phyloP scores from a whole-genome alignment of 73 alveolate genomes.

The Effrenium voratum region DNA sequence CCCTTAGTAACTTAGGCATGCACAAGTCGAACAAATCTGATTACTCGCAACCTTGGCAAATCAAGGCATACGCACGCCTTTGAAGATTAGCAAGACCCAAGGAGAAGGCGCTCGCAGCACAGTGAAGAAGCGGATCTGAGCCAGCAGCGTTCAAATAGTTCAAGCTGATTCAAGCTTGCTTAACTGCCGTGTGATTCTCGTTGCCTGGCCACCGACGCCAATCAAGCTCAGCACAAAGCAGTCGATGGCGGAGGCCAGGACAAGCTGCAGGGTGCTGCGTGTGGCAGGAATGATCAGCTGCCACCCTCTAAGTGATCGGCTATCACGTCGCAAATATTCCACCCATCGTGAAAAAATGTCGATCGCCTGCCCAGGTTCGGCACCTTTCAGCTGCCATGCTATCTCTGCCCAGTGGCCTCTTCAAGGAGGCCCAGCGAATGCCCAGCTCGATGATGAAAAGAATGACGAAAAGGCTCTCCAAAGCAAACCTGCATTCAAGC shows the following conservation, averaged over 20 bases:
- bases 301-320: slow-evolving; percentile 12
- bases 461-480: slow-evolving; percentile 66
- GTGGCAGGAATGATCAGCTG: not conserved
- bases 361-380: slow-evolving; percentile 43
- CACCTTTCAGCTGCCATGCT: too few species aligned
- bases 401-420: slow-evolving; percentile 1
- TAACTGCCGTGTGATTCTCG: too few species aligned
- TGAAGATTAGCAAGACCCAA: not conserved
- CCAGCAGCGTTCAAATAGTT: too few species aligned
- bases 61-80: too few species aligned
- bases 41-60: slow-evolving; percentile 52
- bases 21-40: slow-evolving; percentile 76
- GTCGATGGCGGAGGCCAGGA: slow-evolving; percentile 89
- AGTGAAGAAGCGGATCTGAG: slow-evolving; percentile 90
- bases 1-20: not conserved
- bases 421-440: slow-evolving; percentile 78
- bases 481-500: slow-evolving; percentile 59
- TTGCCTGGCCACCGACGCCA: slow-evolving; percentile 87
- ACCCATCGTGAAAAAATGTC: slow-evolving; percentile 76
- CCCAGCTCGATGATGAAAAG: slow-evolving; percentile 60
- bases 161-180: too few species aligned
- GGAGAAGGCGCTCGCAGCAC: slow-evolving; percentile 65
- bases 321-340: slow-evolving; percentile 69
- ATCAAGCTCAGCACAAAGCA: slow-evolving; percentile 84
- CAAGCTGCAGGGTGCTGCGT: slow-evolving; percentile 31